Evolutionary conservation across 2,329 filamentous ascomycete species (phyloP).

Genomic region (Cercospora sojina): DNA sequence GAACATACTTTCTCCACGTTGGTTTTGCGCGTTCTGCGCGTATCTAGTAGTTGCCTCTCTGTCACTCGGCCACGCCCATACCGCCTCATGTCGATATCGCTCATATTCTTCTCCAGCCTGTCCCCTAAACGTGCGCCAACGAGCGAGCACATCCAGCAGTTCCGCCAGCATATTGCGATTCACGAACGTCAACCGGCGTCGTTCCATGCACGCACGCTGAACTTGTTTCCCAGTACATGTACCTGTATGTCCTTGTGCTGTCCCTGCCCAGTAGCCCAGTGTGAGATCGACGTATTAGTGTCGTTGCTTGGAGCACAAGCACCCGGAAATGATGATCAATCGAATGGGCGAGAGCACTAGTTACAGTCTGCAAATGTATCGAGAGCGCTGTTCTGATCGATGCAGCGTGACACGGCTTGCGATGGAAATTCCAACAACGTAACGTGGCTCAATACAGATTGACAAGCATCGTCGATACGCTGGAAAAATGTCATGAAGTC

Average conservation of each 20-base stretch:
- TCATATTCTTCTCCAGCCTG: background rate
- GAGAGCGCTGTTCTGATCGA: background rate
- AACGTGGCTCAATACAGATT: background rate
- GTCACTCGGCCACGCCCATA: background rate
- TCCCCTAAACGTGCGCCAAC: background rate
- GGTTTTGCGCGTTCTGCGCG: background rate
- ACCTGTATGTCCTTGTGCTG: background rate
- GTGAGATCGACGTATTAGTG: background rate
- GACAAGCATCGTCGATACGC: background rate
- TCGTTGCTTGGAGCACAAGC: background rate
- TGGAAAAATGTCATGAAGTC: background rate
- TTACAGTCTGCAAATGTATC: too few species aligned
- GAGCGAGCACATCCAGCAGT: background rate
- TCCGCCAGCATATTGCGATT: background rate
- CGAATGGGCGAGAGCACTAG: too few species aligned
- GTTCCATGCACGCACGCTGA: background rate
- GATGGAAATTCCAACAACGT: background rate
- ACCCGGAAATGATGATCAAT: too few species aligned
- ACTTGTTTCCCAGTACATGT: background rate
- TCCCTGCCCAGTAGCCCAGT: background rate
- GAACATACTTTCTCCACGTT: conserved; percentile 11
- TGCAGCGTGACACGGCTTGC: background rate
- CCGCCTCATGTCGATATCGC: background rate
- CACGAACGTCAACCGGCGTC: background rate
- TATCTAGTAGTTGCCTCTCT: background rate